Evolutionary conservation across 257 asterid species (phyloP).

Genomic region (Capsicum chinense): DNA sequence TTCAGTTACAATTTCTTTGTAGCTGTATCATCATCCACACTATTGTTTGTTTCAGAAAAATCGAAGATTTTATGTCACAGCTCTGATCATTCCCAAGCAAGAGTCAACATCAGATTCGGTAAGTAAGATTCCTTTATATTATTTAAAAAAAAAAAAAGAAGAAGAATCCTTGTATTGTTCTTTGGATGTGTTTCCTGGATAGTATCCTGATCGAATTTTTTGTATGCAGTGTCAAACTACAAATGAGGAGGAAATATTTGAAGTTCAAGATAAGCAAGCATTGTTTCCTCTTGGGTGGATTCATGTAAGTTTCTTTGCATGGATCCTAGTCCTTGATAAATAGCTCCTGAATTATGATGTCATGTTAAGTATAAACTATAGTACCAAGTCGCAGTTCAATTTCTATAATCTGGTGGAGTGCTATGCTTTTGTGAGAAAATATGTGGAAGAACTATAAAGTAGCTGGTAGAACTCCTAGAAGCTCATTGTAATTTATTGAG

Average conservation of each 20-base stretch:
- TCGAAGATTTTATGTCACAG: constrained; percentile 76
- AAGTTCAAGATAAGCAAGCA: constrained; percentile 90
- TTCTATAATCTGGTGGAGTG: constrained; percentile 21
- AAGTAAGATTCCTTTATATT: constrained; percentile 36
- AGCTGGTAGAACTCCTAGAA: not conserved
- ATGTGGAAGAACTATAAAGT: constrained; percentile 2
- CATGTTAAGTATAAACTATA: constrained; percentile 19
- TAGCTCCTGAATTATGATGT: not conserved
- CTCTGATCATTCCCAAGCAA: constrained; percentile 96
- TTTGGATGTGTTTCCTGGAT: constrained; percentile 17
- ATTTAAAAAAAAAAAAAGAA: not conserved
- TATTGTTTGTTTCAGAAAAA: constrained; percentile 64
- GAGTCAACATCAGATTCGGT: constrained; percentile 98
- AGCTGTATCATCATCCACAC: constrained; percentile 15
- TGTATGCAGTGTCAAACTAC: constrained; percentile 85
- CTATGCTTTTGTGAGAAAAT: not conserved
- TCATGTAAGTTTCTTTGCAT: constrained; percentile 65
- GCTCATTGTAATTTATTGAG: not conserved
- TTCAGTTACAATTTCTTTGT: constrained; percentile 31
- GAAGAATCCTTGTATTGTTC: not conserved
- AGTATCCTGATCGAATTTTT: constrained; percentile 32
- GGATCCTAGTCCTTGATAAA: constrained; percentile 20
- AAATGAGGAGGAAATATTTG: constrained; percentile 96
- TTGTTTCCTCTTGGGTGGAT: constrained; percentile 97
- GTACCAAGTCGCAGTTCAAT: not conserved